Percentiles rank a stretch among this genome's conserved stretches.
Conservation (phyloP, 2,329 filamentous ascomycete genomes). For the Fusarium sp. region DNA sequence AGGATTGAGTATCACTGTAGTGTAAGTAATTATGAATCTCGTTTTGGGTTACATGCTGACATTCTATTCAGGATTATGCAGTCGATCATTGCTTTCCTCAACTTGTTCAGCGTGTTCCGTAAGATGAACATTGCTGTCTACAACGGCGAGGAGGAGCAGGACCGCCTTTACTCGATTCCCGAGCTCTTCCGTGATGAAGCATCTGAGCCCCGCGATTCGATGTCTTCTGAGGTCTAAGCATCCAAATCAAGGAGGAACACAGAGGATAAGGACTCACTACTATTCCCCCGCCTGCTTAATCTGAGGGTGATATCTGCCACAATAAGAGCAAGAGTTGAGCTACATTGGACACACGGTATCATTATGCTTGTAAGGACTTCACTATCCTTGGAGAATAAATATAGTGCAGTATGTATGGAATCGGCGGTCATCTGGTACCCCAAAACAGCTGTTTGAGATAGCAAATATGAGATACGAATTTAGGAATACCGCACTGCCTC, state of each 20-base stretch:
- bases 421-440: background rate
- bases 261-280: background rate
- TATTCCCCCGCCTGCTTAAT: background rate
- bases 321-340: background rate
- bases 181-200: conserved; percentile 36
- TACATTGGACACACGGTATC: background rate
- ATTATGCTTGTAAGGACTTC: background rate
- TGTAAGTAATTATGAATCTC: conserved; percentile 23
- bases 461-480: conserved; percentile 12
- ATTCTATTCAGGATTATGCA: conserved; percentile 24
- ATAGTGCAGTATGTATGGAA: background rate
- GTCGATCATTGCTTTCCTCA: conserved; percentile 22
- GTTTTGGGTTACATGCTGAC: background rate
- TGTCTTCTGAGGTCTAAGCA: conserved; percentile 27
- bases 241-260: background rate
- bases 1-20: conserved; percentile 30
- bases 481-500: background rate
- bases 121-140: conserved; percentile 34
- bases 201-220: conserved; percentile 36
- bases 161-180: conserved; percentile 13
- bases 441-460: background rate
- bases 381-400: background rate
- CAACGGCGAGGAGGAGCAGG: conserved; percentile 30
- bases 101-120: conserved; percentile 35
- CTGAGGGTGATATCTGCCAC: background rate